A percentile compares a stretch with the other conserved stretches of the same genome.
Evolutionary conservation across 768 basidiomycete genomes (phyloP).

Genomic region (Suillus tomentosus): DNA sequence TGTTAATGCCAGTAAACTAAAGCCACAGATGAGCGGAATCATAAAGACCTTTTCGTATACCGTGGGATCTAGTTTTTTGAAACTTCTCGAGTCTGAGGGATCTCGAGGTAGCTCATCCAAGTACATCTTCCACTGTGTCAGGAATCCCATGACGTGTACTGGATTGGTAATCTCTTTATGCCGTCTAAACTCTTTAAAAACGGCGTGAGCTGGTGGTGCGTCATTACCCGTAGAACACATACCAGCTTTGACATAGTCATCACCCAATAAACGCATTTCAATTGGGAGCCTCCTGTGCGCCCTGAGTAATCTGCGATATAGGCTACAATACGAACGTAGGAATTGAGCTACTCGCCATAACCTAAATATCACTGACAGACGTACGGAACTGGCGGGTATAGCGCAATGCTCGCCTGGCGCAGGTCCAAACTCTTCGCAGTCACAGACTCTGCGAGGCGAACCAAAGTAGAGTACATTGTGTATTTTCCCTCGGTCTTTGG

Average conservation of each 20-base stretch:
- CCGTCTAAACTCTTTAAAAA: constrained; percentile 76
- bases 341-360: constrained; percentile 3
- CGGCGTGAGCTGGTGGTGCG: constrained; percentile 9
- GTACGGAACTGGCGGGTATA: constrained; percentile 85
- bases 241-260: constrained; percentile 85
- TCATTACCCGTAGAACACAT: constrained; percentile 5
- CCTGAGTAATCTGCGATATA: constrained; percentile 81
- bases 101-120: constrained; percentile 68
- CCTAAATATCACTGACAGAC: constrained; percentile 26
- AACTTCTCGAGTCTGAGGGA: constrained; percentile 42
- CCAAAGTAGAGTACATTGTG: constrained; percentile 6
- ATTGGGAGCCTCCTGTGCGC: constrained; percentile 70
- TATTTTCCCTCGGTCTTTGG: neutral
- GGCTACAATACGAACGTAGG: constrained; percentile 40
- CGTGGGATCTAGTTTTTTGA: constrained; percentile 70
- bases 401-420: constrained; percentile 60
- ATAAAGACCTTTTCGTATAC: constrained; percentile 71
- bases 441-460: constrained; percentile 42
- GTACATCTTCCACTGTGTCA: constrained; percentile 95
- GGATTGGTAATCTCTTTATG: constrained; percentile 83
- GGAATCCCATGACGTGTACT: constrained; percentile 89
- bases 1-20: neutral
- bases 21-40: constrained; percentile 6
- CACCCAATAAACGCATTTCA: constrained; percentile 85
- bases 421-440: constrained; percentile 60